Base-by-base conservation (phyloP, 2,329 filamentous ascomycete genomes). In the Cercospora brassicicola region DNA sequence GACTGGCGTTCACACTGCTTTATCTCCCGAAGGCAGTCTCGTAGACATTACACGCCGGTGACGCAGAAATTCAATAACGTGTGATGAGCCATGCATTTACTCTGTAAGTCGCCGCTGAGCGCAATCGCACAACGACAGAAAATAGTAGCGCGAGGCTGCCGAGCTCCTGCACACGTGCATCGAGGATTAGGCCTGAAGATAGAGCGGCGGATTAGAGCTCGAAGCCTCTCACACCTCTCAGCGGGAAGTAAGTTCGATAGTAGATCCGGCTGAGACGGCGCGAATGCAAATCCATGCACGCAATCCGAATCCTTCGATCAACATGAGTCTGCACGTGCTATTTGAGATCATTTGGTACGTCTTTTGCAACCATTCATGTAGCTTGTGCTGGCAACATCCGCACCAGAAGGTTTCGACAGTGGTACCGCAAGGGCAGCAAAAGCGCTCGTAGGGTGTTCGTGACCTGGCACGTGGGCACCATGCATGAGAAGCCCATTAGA, bases 201-300 rank as follows among this genome's bases (percentile, higher is more conserved):
- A 57, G 53, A n/a, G 26, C 26, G 30, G 26, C 30, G 53, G 4
- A n/a, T 33, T 11, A 30, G 30, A 55, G 28, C 61, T 20, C 33
- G 28, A 56, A 56, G 62, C 51, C 48, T 57, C 31, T 36, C 11
- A 28, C n/a, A 31, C 45, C 8, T 42, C 33, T 48, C 31, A 13
- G 33, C 48, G 57, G 48, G 42, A 56, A 64, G 48, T 56, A 56
- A 64, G 48, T 64, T 64, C 62, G 62, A 64, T 64, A 64, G 62
- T 57, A 57, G 53, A 42, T n/a, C 26, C 62, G 62, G 30, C 13
- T 64, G 62, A 55, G 62, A 51, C 62, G 48, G 62, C 33, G 42
- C 33, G 26, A 39, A 30, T 57, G 53, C 53, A 57, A 33, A 62
- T 11, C 15, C 33, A 56, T 42, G 51, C 62, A 55, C n/a, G 51